Evolutionary conservation across 495 filamentous ascomycete genomes (phyloP).

Genomic region (Coniosporium apollinis): DNA sequence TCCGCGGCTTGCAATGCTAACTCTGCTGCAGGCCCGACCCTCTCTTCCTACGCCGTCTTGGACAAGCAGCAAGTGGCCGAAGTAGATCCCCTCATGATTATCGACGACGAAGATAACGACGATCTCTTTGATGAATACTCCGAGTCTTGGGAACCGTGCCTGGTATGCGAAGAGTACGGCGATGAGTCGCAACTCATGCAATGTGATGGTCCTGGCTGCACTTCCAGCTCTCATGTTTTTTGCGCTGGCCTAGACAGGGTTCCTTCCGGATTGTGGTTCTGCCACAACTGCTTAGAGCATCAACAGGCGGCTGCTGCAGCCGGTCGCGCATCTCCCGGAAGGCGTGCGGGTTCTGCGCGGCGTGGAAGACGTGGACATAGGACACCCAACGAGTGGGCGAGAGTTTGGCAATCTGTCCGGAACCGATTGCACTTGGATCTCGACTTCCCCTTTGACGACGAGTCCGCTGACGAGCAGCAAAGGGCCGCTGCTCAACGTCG

Average conservation of each 20-base stretch:
- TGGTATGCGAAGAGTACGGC: conserved; percentile 59
- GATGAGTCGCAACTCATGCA: conserved; percentile 66
- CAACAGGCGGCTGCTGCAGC: conserved; percentile 8
- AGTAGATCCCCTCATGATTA: conserved; percentile 62
- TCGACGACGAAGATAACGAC: conserved; percentile 60
- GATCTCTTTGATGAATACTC: conserved; percentile 43
- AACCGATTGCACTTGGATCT: conserved; percentile 58
- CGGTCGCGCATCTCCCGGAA: not conserved
- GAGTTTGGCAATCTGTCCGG: conserved; percentile 52
- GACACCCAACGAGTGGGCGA: conserved; percentile 36
- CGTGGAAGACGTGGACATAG: conserved; percentile 31
- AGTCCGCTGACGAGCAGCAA: conserved; percentile 42
- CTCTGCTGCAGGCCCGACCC: conserved; percentile 38
- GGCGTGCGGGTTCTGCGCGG: not conserved
- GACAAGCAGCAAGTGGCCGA: conserved; percentile 83
- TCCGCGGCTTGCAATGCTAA: conserved; percentile 1
- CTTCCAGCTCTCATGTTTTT: conserved; percentile 67
- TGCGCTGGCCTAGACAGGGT: conserved; percentile 76
- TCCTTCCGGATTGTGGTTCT: conserved; percentile 34
- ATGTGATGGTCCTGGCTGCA: conserved; percentile 81
- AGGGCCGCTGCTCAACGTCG: conserved; percentile 37
- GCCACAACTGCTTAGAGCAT: conserved; percentile 21
- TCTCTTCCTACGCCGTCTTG: conserved; percentile 72
- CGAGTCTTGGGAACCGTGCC: conserved; percentile 47
- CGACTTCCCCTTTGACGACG: conserved; percentile 78